A percentile compares a stretch with the other conserved stretches of the same genome.
phyloP scores from a whole-genome alignment of 108 stramenopile species.

The Stephanodiscus triporus region DNA sequence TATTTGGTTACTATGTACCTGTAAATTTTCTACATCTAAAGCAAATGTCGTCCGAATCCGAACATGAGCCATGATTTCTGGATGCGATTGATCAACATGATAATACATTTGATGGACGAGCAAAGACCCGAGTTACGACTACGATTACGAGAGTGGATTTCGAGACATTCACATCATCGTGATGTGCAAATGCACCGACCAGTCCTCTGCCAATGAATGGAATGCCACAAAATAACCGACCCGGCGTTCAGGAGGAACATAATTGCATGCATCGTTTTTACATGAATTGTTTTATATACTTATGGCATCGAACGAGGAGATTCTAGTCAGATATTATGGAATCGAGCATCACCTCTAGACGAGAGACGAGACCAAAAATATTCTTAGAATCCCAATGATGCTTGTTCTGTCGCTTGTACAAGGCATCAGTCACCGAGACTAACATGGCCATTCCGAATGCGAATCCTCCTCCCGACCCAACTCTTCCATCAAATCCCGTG shows the following conservation, averaged over 20 bases:
- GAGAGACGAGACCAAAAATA: too few species aligned
- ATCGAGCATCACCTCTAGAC: too few species aligned
- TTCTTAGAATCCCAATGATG: too few species aligned
- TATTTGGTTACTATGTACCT: too few species aligned
- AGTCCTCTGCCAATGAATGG: background rate
- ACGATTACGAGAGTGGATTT: background rate
- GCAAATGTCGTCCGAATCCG: too few species aligned
- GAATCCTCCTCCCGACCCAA: background rate
- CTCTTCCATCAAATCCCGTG: conserved; percentile 1
- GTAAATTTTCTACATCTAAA: too few species aligned
- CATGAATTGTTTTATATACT: conserved; percentile 23
- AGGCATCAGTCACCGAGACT: too few species aligned
- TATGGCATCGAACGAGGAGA: conserved; percentile 25
- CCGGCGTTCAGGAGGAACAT: background rate
- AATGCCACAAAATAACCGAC: background rate
- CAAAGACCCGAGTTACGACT: background rate
- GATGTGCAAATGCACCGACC: background rate
- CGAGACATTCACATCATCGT: background rate
- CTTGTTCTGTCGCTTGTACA: too few species aligned
- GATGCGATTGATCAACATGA: conserved; percentile 7
- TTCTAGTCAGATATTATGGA: conserved; percentile 39
- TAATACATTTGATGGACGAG: conserved; percentile 12
- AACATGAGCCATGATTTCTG: conserved; percentile 31
- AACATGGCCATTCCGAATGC: background rate
- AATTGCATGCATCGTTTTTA: background rate